Evolutionary conservation across 306 rosid genomes (phyloP).

Genomic region (Malus fusca): DNA sequence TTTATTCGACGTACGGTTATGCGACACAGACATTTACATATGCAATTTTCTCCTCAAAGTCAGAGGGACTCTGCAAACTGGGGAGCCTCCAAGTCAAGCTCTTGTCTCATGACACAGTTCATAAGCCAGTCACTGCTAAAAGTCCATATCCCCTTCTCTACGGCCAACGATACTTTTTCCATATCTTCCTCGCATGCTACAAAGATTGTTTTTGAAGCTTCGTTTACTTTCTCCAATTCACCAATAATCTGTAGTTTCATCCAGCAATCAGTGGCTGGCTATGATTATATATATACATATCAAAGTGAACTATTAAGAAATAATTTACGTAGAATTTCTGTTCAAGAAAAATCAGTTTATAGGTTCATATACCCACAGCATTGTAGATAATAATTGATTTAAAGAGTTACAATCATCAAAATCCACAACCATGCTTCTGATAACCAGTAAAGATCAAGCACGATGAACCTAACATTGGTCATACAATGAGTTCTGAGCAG

Average conservation of each 20-base stretch:
- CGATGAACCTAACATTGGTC: not conserved
- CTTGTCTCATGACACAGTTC: slow-evolving; percentile 86
- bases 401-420: not conserved
- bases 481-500: not conserved
- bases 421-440: not conserved
- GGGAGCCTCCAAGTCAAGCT: slow-evolving; percentile 70
- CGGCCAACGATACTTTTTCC: slow-evolving; percentile 63
- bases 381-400: not conserved
- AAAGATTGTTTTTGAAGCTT: slow-evolving; percentile 50
- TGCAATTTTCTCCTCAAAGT: not conserved
- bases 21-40: not conserved
- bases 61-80: slow-evolving; percentile 70
- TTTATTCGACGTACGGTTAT: not conserved
- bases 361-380: too few species aligned
- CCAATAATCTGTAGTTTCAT: slow-evolving; percentile 34
- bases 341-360: too few species aligned
- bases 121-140: slow-evolving; percentile 80
- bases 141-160: slow-evolving; percentile 59
- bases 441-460: not conserved
- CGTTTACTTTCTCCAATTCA: slow-evolving; percentile 37
- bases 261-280: not conserved
- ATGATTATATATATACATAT: not conserved
- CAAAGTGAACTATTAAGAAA: too few species aligned
- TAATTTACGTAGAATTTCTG: too few species aligned
- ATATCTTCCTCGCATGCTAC: slow-evolving; percentile 70